Evolutionary conservation across 1,284 basidiomycete genomes (phyloP).

Genomic region (Grifola frondosa): DNA sequence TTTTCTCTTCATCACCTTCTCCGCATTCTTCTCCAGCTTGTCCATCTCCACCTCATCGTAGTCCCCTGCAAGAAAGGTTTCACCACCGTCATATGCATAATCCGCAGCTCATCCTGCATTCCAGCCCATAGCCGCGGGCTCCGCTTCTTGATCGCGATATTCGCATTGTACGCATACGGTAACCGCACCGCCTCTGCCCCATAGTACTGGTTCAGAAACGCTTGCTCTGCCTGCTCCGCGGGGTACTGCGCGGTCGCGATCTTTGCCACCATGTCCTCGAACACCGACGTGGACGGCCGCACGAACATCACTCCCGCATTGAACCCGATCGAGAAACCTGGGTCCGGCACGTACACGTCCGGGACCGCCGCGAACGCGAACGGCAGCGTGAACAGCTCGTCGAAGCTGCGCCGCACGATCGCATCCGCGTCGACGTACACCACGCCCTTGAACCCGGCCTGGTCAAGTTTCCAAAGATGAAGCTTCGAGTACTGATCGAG

Average conservation of each 20-base stretch:
- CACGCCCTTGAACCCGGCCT: constrained; percentile 29
- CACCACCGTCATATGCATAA: constrained; percentile 43
- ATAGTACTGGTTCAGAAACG: constrained; percentile 46
- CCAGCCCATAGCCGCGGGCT: constrained; percentile 38
- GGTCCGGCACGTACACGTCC: constrained; percentile 36
- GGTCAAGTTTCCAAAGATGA: constrained; percentile 42
- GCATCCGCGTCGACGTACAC: constrained; percentile 46
- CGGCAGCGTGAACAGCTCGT: constrained; percentile 45
- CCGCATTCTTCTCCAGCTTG: constrained; percentile 22
- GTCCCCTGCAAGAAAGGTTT: constrained; percentile 41
- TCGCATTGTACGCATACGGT: constrained; percentile 46
- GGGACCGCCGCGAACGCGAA: constrained; percentile 45
- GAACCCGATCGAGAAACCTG: constrained; percentile 39
- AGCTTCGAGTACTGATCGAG: constrained; percentile 46
- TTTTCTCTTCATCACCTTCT: constrained; percentile 17
- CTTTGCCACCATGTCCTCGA: constrained; percentile 36
- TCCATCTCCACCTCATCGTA: constrained; percentile 25
- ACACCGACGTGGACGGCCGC: constrained; percentile 33
- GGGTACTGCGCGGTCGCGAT: constrained; percentile 38
- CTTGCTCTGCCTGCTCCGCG: constrained; percentile 40
- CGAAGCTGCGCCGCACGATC: constrained; percentile 41
- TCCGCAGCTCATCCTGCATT: constrained; percentile 33
- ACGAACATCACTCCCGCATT: constrained; percentile 45
- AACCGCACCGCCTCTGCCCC: constrained; percentile 37
- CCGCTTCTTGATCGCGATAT: constrained; percentile 42